These are phyloP conservation scores for Wallacemonas sp. DNA, from an alignment of 208 protist species.

Conservation along the genomic window DNA sequence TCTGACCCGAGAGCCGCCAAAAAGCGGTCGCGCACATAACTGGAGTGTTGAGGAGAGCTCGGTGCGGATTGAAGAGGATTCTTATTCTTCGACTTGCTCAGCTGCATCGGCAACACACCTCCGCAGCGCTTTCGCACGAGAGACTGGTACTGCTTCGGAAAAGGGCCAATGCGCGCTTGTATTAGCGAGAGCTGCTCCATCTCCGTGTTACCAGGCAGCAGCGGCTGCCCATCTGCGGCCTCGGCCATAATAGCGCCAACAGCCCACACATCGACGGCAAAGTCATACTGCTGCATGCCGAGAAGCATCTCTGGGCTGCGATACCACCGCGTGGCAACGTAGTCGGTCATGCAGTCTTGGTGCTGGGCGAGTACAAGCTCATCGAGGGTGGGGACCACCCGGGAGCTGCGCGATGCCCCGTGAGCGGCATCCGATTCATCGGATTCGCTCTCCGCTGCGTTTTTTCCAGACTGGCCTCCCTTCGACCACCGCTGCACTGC, in stretches of 20 bases:
- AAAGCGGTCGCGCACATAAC: constrained; percentile 28
- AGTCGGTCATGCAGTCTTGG: constrained; percentile 75
- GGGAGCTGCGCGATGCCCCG: not conserved
- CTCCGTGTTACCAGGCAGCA: constrained; percentile 88
- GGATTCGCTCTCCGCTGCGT: not conserved
- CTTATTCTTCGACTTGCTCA: constrained; percentile 7
- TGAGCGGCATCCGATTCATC: constrained; percentile 1
- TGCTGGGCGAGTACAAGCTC: constrained; percentile 46
- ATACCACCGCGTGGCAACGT: constrained; percentile 94
- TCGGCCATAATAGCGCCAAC: constrained; percentile 92
- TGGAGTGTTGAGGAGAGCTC: not conserved
- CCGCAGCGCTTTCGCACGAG: constrained; percentile 48
- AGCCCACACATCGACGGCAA: constrained; percentile 90
- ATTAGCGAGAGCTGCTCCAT: constrained; percentile 87
- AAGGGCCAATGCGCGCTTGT: constrained; percentile 63
- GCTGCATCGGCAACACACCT: constrained; percentile 22
- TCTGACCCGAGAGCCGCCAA: constrained; percentile 29
- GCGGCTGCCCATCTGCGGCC: constrained; percentile 66
- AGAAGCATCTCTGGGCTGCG: constrained; percentile 92
- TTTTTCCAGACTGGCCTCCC: not conserved
- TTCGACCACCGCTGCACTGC: constrained; percentile 19
- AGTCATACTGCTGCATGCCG: constrained; percentile 70
- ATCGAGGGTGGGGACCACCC: constrained; percentile 20
- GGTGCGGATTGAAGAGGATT: not conserved
- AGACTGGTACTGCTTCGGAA: constrained; percentile 43